phyloP scores from a whole-genome alignment of 768 basidiomycete species.

The Leccinum subgranulosum region DNA sequence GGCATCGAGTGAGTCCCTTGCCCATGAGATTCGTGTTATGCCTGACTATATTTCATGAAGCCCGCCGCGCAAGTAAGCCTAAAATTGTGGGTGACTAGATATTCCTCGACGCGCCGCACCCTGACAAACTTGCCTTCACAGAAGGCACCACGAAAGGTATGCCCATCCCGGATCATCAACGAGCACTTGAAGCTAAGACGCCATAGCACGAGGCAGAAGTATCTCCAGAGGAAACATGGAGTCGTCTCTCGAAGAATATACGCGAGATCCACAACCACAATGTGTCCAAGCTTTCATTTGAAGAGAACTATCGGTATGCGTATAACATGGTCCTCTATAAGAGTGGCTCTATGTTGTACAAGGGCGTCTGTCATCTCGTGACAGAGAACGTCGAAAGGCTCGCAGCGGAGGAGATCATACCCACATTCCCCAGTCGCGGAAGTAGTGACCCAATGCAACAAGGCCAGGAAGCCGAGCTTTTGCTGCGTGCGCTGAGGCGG shows the following conservation, averaged over 20 bases:
- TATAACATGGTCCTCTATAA: slow-evolving; percentile 93
- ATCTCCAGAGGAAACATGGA: slow-evolving; percentile 83
- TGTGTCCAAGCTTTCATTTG: slow-evolving; percentile 82
- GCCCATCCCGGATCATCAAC: slow-evolving; percentile 4
- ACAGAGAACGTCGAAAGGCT: slow-evolving; percentile 79
- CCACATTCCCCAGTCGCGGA: slow-evolving; percentile 76
- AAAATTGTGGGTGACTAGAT: slow-evolving; percentile 40
- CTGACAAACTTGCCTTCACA: slow-evolving; percentile 23
- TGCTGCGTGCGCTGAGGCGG: slow-evolving; percentile 76
- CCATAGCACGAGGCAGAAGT: slow-evolving; percentile 68
- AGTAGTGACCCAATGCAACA: slow-evolving; percentile 67
- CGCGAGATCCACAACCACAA: slow-evolving; percentile 94
- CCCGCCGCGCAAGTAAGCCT: slow-evolving; percentile 34
- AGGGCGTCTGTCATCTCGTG: slow-evolving; percentile 77
- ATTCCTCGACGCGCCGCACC: slow-evolving; percentile 15
- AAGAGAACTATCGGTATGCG: slow-evolving; percentile 91
- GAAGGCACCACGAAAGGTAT: slow-evolving; percentile 49
- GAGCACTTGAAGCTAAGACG: slow-evolving; percentile 1
- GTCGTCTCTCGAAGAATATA: slow-evolving; percentile 77
- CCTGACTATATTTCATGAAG: slow-evolving; percentile 19
- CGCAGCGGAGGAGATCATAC: slow-evolving; percentile 71
- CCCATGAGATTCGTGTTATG: background rate
- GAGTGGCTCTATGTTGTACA: slow-evolving; percentile 81
- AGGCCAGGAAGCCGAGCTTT: slow-evolving; percentile 78
- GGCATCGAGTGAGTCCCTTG: slow-evolving; percentile 28